These are phyloP conservation scores for Hemileia vastatrix DNA, from an alignment of 1,284 basidiomycete genomes.

Conservation along the genomic window DNA sequence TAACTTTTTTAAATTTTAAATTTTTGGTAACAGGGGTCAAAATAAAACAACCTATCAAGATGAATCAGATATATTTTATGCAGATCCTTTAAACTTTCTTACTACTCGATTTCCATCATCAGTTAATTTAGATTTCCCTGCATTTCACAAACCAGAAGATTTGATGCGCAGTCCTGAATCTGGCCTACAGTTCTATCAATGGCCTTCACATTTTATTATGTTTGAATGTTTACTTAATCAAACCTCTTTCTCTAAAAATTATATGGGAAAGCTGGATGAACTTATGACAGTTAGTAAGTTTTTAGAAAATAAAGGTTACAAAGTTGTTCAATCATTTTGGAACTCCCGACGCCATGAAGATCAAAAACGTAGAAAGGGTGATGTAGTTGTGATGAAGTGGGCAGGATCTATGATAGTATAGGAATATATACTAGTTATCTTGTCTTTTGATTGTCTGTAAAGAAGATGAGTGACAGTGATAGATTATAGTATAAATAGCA, in stretches of 20 bases:
- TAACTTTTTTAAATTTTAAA: background rate
- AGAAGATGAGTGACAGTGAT: too few species aligned
- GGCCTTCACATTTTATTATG: constrained; percentile 69
- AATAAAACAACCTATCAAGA: constrained; percentile 56
- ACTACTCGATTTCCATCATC: constrained; percentile 54
- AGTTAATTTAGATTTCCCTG: constrained; percentile 59
- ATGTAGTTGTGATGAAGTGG: constrained; percentile 59
- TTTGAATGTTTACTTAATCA: constrained; percentile 62
- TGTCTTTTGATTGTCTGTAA: too few species aligned
- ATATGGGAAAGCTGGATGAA: constrained; percentile 36
- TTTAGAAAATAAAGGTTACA: constrained; percentile 57
- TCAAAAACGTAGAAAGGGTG: constrained; percentile 57
- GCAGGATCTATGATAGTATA: too few species aligned
- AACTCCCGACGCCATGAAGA: constrained; percentile 73
- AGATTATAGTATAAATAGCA: too few species aligned
- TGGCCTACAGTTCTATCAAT: constrained; percentile 62
- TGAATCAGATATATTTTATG: constrained; percentile 75
- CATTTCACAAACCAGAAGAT: constrained; percentile 51
- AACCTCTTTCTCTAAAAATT: background rate
- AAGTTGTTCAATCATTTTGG: constrained; percentile 56
- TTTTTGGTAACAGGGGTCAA: background rate
- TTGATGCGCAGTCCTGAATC: too few species aligned
- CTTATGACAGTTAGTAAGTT: constrained; percentile 47
- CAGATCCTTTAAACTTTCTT: constrained; percentile 61
- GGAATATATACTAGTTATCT: too few species aligned